Base-by-base conservation (phyloP, 2,329 filamentous ascomycete genomes). In the Lasiodiplodia sp. region DNA sequence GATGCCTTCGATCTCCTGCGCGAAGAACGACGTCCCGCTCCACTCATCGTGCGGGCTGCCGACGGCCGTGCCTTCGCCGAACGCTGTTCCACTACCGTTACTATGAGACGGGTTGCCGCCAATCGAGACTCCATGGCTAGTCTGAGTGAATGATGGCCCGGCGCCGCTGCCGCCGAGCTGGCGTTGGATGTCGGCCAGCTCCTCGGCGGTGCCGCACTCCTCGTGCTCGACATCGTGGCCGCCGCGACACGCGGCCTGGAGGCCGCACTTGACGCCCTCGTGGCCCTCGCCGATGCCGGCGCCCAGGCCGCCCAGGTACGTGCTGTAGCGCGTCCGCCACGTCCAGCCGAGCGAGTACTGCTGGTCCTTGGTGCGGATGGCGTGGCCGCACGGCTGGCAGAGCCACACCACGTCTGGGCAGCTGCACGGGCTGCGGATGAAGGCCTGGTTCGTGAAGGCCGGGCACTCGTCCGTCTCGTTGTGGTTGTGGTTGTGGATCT, bases 1-100 rank as follows among this genome's bases (percentile, higher is more conserved):
- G 55, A 97, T 92, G 2, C 94, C 94, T 75, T 97, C 93, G 70
- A 97, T 92, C 80, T 97, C 94, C 76, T 97, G 94, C 52, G 92
- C 86, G 68, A 89, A 86, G 76, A 97, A 97, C 3, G 94, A 94
- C 0, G 92, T 80, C 85, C 69, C 91, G 82, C 68, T 21, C 82
- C 78, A 72, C n/a, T 75, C 72, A 63, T 76, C 67, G 34, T 74
- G 70, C 63, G 76, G 68, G 76, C 81, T 70, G 34, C 83, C 82
- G 44, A 79, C 79, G 25, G 77, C 75, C 44, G 76, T 75, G 25
- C 28, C 51, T 31, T 16, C 51, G 28, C 28, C 57, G 56, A 28
- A n/a, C 10, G 57, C 56, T 34, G 31, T 2, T 34, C 21, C n/a
- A 23, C 21, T 4, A 18, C 16, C 40, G 8, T 34, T 34, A 10